Evolutionary conservation across 2,329 filamentous ascomycete genomes (phyloP).

Genomic region (Penicillium sp.): DNA sequence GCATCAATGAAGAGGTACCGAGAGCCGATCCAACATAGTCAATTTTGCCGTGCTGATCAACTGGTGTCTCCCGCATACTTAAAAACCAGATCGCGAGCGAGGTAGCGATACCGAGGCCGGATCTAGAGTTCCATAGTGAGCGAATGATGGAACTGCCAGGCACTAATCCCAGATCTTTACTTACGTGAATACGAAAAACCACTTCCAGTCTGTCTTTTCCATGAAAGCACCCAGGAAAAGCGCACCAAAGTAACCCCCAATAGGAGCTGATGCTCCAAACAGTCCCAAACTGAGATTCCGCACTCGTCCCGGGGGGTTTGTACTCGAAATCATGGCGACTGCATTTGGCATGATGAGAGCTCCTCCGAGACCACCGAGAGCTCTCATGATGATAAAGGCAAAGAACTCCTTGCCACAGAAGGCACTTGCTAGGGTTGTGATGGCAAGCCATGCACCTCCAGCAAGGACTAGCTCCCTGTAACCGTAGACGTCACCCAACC

Average conservation of each 20-base stretch:
- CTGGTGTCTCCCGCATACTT: conserved; percentile 38
- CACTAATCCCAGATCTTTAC: conserved; percentile 10
- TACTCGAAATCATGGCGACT: conserved; percentile 1
- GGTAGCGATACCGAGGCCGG: conserved; percentile 30
- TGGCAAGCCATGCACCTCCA: conserved; percentile 2
- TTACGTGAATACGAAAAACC: conserved; percentile 51
- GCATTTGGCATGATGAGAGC: conserved; percentile 2
- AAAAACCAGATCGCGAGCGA: conserved; percentile 37
- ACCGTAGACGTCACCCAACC: neutral
- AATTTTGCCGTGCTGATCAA: conserved; percentile 47
- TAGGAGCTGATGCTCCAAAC: conserved; percentile 56
- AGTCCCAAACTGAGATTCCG: conserved; percentile 55
- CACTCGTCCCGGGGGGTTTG: conserved; percentile 17
- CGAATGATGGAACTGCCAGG: neutral
- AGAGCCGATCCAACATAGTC: conserved; percentile 51
- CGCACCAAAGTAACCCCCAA: conserved; percentile 54
- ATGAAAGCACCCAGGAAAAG: conserved; percentile 51
- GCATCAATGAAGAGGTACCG: conserved; percentile 49
- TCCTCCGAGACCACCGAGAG: neutral
- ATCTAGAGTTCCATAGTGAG: conserved; percentile 24
- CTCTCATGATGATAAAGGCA: conserved; percentile 5
- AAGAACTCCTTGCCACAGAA: conserved; percentile 1
- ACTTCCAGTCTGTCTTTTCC: conserved; percentile 46
- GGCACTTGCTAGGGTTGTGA: conserved; percentile 1
- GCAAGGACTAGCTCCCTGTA: conserved; percentile 4